Evolutionary conservation across 1,139 yeast genomes (phyloP).

Genomic region (Lipomyces yarrowii): DNA sequence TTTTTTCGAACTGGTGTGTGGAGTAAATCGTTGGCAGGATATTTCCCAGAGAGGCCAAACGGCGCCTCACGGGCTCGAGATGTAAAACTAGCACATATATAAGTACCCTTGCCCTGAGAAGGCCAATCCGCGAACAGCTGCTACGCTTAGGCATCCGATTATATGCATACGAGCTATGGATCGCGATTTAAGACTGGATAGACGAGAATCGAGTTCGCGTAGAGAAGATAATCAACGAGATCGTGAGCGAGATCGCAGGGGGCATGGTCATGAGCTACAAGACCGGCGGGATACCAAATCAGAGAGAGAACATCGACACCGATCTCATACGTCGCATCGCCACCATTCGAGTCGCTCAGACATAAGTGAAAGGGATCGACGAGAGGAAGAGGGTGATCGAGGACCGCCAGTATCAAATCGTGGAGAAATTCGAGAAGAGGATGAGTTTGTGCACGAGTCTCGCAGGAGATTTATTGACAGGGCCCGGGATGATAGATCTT

Average conservation of each 20-base stretch:
- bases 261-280: background rate
- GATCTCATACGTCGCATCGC: background rate
- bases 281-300: background rate
- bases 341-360: background rate
- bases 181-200: background rate
- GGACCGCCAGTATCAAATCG: background rate
- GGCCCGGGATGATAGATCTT: background rate
- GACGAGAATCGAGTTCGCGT: background rate
- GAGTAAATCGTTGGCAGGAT: background rate
- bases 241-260: background rate
- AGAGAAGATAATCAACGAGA: background rate
- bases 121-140: background rate
- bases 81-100: background rate
- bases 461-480: constrained; percentile 1
- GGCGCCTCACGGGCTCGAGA: background rate
- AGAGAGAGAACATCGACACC: background rate
- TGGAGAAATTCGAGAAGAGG: background rate
- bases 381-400: background rate
- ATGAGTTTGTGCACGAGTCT: background rate
- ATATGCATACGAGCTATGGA: background rate
- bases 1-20: background rate
- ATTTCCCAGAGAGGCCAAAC: background rate
- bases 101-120: background rate
- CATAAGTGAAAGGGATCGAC: background rate
- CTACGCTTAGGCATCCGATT: background rate